These are phyloP conservation scores for Pestalotiopsis fici DNA, from an alignment of 2,329 filamentous ascomycete genomes.

Conservation along the genomic window DNA sequence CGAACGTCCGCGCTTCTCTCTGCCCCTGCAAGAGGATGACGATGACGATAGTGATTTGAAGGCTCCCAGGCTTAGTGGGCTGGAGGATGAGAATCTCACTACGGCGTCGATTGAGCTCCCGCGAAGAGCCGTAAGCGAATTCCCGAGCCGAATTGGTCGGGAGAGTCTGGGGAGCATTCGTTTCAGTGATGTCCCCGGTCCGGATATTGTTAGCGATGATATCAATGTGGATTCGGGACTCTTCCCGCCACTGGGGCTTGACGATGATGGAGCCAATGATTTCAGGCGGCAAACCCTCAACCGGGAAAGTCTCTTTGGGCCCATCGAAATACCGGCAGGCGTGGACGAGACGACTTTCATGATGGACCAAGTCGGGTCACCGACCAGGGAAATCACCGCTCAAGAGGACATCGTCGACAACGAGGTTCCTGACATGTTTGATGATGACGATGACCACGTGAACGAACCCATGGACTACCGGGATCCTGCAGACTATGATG, in stretches of 20 bases:
- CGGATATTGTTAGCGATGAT: conserved; percentile 39
- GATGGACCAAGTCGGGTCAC: conserved; percentile 36
- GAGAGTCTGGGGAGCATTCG: conserved; percentile 50
- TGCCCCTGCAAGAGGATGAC: conserved; percentile 53
- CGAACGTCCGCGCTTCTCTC: conserved; percentile 54
- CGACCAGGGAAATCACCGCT: neutral
- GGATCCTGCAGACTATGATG: conserved; percentile 25
- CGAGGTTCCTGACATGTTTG: conserved; percentile 1
- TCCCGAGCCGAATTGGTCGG: conserved; percentile 46
- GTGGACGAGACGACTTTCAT: conserved; percentile 54
- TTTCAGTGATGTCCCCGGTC: conserved; percentile 50
- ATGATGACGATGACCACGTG: conserved; percentile 24
- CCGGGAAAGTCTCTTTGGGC: conserved; percentile 51
- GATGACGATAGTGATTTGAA: conserved; percentile 48
- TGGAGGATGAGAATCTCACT: conserved; percentile 63
- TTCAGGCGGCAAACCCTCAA: conserved; percentile 39
- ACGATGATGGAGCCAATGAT: conserved; percentile 37
- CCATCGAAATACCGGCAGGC: conserved; percentile 47
- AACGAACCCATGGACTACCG: conserved; percentile 23
- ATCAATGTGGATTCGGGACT: conserved; percentile 51
- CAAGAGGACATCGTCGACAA: conserved; percentile 9
- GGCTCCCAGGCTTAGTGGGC: conserved; percentile 53
- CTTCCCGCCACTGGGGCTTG: conserved; percentile 47
- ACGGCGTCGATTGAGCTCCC: conserved; percentile 61
- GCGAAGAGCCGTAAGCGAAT: conserved; percentile 51